Base-by-base conservation (phyloP, 2,329 filamentous ascomycete species). In the Colletotrichum sojae region DNA sequence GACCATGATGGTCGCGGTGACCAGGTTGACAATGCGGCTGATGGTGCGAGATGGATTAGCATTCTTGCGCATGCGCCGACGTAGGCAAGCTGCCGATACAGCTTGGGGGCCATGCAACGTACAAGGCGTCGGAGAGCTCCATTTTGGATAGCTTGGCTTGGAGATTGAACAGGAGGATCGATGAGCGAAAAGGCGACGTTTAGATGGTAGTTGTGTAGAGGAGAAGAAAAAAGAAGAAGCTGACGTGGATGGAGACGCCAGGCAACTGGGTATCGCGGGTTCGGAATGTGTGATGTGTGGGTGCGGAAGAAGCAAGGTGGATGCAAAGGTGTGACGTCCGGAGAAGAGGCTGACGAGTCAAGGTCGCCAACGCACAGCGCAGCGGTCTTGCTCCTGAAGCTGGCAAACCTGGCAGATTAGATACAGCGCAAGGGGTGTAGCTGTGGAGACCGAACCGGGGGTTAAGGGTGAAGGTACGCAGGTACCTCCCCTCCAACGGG, bases 51-150 rank as follows among this genome's bases (percentile, higher is more conserved):
- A 71, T 75, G 72, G 39, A 63, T 62, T 69, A 70, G 68, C 63
- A 65, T 48, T 20, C 18, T 13, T 22, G 63, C 48, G 27, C 39
- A 64, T 54, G 67, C 51, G 40, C 31, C 31, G 31, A 36, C 31
- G 31, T 3, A 49, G 22, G 39, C 25, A 18, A 51, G 46, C 54
- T 48, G 31, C 4, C 16, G 45, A 18, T 13, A 31, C 62, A 67
- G 64, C 58, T 61, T 36, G 43, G 61, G 36, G 46, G 13, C 18
- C 72, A 5, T 45, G 48, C 31, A n/a, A 87, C 93, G 84, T 87
- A 97, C 94, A 97, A 97, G 80, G 91, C 91, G 83, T 97, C 94
- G 72, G 94, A 95, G 85, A 94, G 93, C 83, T 97, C 94, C 94
- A 97, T 97, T 74, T 79, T 85, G 78, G 72, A 66, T 51, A 70